Base-by-base conservation (phyloP, 345 rosid species). In the Corchorus capsularis region DNA sequence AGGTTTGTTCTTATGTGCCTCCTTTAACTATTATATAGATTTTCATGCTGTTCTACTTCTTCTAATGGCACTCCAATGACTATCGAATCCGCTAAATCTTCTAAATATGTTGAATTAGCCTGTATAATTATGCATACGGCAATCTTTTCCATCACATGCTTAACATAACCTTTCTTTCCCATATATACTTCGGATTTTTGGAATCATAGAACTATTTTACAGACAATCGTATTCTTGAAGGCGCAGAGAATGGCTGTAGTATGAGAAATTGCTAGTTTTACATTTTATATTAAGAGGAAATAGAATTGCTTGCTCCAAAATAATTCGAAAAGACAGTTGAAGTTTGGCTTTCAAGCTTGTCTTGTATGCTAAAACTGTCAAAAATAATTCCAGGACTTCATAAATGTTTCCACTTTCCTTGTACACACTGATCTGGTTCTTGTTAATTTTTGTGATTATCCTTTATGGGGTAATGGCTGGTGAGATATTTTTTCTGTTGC, bases 1-100 rank as follows among this genome's bases (percentile, higher is more conserved):
- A 91, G 97, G 94, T 94, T 74, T 43, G 63, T 73, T 62, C 41
- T 32, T 34, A 59, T 59, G 63, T 4, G 64, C 10, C 8, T 62
- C 16, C 14, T 53, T 13, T 8, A 50, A 50, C 13, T 50, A 50
- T 10, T 50, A 50, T 12, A 50, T 50, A 3, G 55, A 8, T 50
- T 50, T 4, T 50, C 55, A 50, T 50, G 55, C 55, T 9, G 15
- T 50, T 50, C 55, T 50, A 4, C 55, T 50, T 50, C 55, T 50
- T 50, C 55, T 50, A 8, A 15, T 1, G 55, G 13, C 55, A 50
- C 10, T 50, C 55, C 55, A 50, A 3, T 50, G 11, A 50, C 13
- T 50, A 27, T 27, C 55, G 6, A 39, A 39, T 50, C 10, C 10
- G 55, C 17, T 50, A 50, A 50, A 15, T 15, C 55, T 50, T 39